These are phyloP conservation scores for Paraphaeosphaeria minitans DNA, from an alignment of 2,329 filamentous ascomycete genomes.

Conservation along the genomic window DNA sequence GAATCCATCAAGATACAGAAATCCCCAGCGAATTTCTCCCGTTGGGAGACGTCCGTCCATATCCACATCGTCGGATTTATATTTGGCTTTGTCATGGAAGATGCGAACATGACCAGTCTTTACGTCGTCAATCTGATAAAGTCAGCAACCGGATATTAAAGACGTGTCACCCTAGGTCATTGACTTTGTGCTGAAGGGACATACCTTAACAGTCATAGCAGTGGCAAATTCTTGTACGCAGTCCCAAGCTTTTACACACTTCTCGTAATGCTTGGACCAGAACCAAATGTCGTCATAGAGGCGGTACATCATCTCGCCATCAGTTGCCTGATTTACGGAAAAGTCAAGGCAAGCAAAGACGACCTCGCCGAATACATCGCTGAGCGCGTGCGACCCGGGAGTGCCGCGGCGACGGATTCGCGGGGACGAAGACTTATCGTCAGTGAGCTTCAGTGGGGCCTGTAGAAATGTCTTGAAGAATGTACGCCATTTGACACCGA, in stretches of 20 bases:
- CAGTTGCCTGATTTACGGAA: conserved; percentile 50
- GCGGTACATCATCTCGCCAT: conserved; percentile 52
- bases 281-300: conserved; percentile 59
- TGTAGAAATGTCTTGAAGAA: conserved; percentile 56
- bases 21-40: conserved; percentile 42
- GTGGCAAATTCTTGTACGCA: conserved; percentile 51
- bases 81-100: conserved; percentile 6
- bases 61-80: conserved; percentile 1
- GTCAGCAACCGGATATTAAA: neutral
- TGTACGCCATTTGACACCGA: conserved; percentile 48
- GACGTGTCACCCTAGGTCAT: neutral
- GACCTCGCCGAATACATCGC: conserved; percentile 56
- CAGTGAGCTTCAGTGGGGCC: conserved; percentile 52
- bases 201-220: conserved; percentile 48
- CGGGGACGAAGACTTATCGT: conserved; percentile 39
- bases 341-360: conserved; percentile 56
- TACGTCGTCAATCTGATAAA: conserved; percentile 44
- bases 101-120: conserved; percentile 52
- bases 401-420: conserved; percentile 52
- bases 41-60: conserved; percentile 33
- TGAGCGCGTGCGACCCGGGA: conserved; percentile 53
- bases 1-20: conserved; percentile 32
- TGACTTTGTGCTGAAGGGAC: neutral
- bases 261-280: conserved; percentile 49
- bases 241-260: conserved; percentile 52